phyloP scores from a whole-genome alignment of 1,284 basidiomycete species.

The Mycosarcoma maydis region DNA sequence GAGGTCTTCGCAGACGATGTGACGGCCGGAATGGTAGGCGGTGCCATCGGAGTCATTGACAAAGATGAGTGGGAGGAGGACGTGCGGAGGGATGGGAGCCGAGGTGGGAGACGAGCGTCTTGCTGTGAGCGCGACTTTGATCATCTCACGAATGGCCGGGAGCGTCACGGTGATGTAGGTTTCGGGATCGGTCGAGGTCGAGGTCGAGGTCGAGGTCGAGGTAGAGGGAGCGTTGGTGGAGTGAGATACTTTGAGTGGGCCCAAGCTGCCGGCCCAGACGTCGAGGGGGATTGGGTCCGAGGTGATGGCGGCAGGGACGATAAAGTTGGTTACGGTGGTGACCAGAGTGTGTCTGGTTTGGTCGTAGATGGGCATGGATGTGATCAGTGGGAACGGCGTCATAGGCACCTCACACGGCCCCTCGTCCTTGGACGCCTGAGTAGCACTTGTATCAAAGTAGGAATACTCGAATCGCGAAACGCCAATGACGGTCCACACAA shows the following conservation, averaged over 20 bases:
- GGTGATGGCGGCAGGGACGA: conserved; percentile 66
- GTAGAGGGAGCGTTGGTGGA: conserved; percentile 14
- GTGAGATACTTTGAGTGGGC: conserved; percentile 71
- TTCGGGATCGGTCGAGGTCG: conserved; percentile 22
- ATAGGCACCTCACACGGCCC: conserved; percentile 70
- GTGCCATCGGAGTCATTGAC: conserved; percentile 61
- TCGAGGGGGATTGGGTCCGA: conserved; percentile 75
- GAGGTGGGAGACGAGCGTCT: neutral
- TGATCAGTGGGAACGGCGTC: conserved; percentile 86
- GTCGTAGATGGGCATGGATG: conserved; percentile 80
- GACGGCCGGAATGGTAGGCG: conserved; percentile 58
- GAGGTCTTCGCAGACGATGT: conserved; percentile 54
- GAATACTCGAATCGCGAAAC: conserved; percentile 93
- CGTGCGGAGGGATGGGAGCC: conserved; percentile 15
- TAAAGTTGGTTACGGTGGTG: conserved; percentile 72
- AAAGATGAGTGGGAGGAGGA: conserved; percentile 60
- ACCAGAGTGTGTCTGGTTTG: conserved; percentile 79
- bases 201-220: neutral
- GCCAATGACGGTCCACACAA: conserved; percentile 94
- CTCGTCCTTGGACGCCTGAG: conserved; percentile 78
- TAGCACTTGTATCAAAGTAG: conserved; percentile 87
- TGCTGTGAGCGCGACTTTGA: conserved; percentile 21
- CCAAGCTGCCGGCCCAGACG: conserved; percentile 87
- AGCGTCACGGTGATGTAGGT: conserved; percentile 47
- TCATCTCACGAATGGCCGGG: conserved; percentile 41